Evolutionary conservation across 129 eudicot genomes (phyloP).

Genomic region (Helianthus tuberosus): DNA sequence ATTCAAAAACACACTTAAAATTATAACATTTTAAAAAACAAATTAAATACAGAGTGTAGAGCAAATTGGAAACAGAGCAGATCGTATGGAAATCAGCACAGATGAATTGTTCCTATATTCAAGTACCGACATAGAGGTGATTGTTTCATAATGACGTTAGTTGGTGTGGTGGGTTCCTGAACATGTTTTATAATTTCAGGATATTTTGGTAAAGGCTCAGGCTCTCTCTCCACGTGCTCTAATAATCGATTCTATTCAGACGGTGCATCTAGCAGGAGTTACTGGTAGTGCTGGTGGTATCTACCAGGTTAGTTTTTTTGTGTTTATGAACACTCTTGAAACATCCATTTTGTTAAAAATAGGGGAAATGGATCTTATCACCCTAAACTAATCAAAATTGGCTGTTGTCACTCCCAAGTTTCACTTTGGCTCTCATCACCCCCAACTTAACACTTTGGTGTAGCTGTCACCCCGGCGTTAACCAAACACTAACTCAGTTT

Average conservation of each 20-base stretch:
- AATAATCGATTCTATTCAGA: slow-evolving; percentile 91
- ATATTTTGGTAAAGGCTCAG: slow-evolving; percentile 69
- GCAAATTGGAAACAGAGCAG: slow-evolving; percentile 93
- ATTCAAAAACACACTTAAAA: background rate
- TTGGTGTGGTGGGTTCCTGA: background rate
- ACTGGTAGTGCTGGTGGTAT: slow-evolving; percentile 87
- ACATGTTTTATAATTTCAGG: slow-evolving; percentile 45
- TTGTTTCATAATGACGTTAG: background rate
- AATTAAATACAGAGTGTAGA: slow-evolving; percentile 79
- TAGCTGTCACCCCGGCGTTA: no score
- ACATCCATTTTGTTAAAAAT: slow-evolving; percentile 5
- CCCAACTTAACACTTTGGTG: no score
- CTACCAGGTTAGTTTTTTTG: slow-evolving; percentile 48
- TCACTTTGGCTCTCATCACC: no score
- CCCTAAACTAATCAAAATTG: no score
- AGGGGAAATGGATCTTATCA: no score
- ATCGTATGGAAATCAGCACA: slow-evolving; percentile 72
- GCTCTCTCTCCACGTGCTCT: slow-evolving; percentile 76
- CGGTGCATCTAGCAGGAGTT: slow-evolving; percentile 79
- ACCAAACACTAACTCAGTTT: no score
- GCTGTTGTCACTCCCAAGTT: no score
- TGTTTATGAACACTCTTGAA: background rate
- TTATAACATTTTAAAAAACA: background rate
- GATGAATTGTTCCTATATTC: slow-evolving; percentile 78
- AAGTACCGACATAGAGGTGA: slow-evolving; percentile 89